Conservation (phyloP, 352 stramenopile species). For the Phytopythium montanum region DNA sequence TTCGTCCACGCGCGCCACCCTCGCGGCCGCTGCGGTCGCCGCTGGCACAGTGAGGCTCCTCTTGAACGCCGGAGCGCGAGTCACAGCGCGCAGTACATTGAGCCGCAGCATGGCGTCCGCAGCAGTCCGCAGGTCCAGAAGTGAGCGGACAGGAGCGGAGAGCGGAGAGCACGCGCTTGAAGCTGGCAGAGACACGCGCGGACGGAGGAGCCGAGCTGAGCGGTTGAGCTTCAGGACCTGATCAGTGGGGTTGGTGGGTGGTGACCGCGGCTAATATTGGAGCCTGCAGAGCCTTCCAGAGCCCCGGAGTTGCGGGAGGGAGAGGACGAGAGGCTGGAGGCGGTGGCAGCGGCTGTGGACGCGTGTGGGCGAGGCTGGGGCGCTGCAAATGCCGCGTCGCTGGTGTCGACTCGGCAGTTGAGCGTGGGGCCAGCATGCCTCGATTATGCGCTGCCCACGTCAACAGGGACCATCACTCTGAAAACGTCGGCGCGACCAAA, state of each 20-base stretch:
- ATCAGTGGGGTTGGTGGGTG: too few relatives aligned
- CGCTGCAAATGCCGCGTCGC: background rate
- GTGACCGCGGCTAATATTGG: background rate
- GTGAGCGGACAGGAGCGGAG: background rate
- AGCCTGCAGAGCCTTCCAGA: background rate
- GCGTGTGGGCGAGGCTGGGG: background rate
- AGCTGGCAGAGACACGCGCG: constrained; percentile 2
- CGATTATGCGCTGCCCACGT: background rate
- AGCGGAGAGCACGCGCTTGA: background rate
- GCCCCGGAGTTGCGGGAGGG: background rate
- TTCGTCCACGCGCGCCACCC: constrained; percentile 44
- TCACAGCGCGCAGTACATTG: background rate
- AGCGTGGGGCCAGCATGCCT: background rate
- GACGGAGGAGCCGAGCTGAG: background rate
- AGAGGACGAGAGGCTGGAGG: background rate
- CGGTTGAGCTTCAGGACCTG: too few relatives aligned
- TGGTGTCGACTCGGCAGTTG: background rate
- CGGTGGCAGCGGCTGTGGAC: background rate
- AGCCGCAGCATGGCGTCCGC: background rate
- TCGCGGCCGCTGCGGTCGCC: background rate
- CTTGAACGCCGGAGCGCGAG: background rate
- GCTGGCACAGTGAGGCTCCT: background rate
- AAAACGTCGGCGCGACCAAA: background rate
- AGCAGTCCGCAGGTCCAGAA: background rate
- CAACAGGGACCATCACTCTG: constrained; percentile 4